A percentile compares a stretch with the other conserved stretches of the same genome.
These are phyloP conservation scores for Penicillium bialowiezense DNA, from an alignment of 495 filamentous ascomycete species.

Conservation along the genomic window DNA sequence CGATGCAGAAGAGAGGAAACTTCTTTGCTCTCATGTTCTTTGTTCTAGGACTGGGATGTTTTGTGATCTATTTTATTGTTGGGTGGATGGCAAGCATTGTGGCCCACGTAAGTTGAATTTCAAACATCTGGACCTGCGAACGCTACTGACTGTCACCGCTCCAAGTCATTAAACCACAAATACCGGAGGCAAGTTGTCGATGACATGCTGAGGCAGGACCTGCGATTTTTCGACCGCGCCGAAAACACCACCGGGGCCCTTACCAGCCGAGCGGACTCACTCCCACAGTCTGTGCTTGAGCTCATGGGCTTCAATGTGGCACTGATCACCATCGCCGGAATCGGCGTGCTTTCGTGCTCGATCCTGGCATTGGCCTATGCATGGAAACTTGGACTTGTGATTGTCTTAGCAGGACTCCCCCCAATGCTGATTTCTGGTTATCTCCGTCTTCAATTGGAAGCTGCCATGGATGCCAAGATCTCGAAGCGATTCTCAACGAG, in stretches of 20 bases:
- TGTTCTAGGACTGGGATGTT: conserved; percentile 47
- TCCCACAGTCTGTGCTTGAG: conserved; percentile 38
- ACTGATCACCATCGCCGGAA: conserved; percentile 22
- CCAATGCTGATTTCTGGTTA: conserved; percentile 51
- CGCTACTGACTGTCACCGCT: neutral
- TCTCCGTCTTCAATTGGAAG: conserved; percentile 40
- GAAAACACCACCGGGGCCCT: conserved; percentile 63
- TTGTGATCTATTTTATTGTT: conserved; percentile 49
- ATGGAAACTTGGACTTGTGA: conserved; percentile 56
- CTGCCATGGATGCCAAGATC: conserved; percentile 49
- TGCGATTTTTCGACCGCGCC: conserved; percentile 58
- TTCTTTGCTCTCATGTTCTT: conserved; percentile 67
- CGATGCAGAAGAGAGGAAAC: conserved; percentile 27
- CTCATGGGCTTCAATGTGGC: conserved; percentile 46
- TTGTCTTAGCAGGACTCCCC: conserved; percentile 50
- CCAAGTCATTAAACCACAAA: conserved; percentile 29
- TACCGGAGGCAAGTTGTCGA: conserved; percentile 61
- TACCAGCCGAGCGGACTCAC: conserved; percentile 52
- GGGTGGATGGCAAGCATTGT: conserved; percentile 52
- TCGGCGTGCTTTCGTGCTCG: conserved; percentile 40
- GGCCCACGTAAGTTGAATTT: conserved; percentile 19
- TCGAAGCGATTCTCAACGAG: conserved; percentile 47
- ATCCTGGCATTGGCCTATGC: conserved; percentile 32
- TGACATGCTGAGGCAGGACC: conserved; percentile 53
- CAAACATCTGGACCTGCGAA: neutral